phyloP scores from a whole-genome alignment of 768 basidiomycete genomes.

The Lactarius evosmus region DNA sequence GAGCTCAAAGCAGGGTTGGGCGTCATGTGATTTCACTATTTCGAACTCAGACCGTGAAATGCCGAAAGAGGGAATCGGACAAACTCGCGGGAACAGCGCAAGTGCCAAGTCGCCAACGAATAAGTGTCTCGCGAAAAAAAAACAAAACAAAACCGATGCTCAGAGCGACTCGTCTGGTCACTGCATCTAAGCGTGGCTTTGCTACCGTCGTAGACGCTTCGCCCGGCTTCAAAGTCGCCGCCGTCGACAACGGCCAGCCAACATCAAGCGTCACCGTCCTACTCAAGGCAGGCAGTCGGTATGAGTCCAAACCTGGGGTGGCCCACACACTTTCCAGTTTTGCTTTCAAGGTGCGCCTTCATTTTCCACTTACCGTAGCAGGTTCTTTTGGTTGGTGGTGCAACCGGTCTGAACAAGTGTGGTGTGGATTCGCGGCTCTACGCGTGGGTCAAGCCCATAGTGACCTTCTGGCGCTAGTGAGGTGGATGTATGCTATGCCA shows the following conservation, averaged over 20 bases:
- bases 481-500: too few relatives aligned
- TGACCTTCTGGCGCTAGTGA: too few relatives aligned
- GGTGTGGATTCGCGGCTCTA: not conserved
- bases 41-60: constrained; percentile 1
- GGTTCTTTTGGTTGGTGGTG: not conserved
- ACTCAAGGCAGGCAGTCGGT: constrained; percentile 89
- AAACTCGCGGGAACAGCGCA: not conserved
- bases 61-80: not conserved
- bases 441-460: not conserved
- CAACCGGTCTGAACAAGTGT: not conserved
- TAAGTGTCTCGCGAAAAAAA: not conserved
- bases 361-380: not conserved
- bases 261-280: constrained; percentile 86
- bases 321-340: constrained; percentile 97
- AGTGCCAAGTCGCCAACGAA: not conserved
- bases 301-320: constrained; percentile 83
- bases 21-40: constrained; percentile 34
- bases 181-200: constrained; percentile 51
- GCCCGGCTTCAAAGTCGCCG: constrained; percentile 77
- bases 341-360: constrained; percentile 85
- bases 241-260: constrained; percentile 77
- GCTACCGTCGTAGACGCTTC: constrained; percentile 78
- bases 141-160: constrained; percentile 14
- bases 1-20: constrained; percentile 67
- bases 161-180: constrained; percentile 25